A percentile compares a stretch with the other conserved stretches of the same genome.
Conservation (phyloP, 768 basidiomycete genomes). For the Amylocystis lapponica region DNA sequence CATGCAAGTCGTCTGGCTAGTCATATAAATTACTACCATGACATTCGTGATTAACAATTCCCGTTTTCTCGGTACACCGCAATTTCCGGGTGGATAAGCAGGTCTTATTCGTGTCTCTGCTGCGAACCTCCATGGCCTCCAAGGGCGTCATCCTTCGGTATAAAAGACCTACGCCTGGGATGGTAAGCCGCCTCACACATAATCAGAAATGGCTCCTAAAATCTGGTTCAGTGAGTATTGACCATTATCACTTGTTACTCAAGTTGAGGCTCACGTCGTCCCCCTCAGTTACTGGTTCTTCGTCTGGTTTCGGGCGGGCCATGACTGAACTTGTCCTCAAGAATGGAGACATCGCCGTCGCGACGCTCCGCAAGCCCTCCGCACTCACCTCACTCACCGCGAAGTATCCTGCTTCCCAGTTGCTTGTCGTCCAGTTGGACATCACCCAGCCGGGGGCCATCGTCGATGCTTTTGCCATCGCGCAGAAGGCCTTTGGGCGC, state of each 20-base stretch:
- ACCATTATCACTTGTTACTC: background rate
- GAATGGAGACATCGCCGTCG: constrained; percentile 36
- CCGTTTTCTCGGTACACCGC: no score
- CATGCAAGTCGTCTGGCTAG: no score
- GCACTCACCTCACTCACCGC: constrained; percentile 24
- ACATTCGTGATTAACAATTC: no score
- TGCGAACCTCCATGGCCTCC: no score
- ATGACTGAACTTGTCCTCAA: constrained; percentile 29
- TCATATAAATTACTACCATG: no score
- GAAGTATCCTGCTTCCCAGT: constrained; percentile 24
- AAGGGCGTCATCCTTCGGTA: no score
- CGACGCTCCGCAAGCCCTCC: constrained; percentile 36
- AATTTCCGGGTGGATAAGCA: no score
- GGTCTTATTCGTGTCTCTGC: no score
- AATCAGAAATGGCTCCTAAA: no score
- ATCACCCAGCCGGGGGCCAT: constrained; percentile 30
- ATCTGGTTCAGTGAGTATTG: constrained; percentile 12
- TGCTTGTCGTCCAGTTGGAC: constrained; percentile 36
- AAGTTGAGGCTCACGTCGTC: background rate
- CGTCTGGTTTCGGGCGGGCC: constrained; percentile 32
- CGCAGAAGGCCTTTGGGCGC: constrained; percentile 32
- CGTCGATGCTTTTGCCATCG: constrained; percentile 27
- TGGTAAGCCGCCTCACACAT: no score
- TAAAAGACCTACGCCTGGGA: background rate
- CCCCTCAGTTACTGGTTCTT: constrained; percentile 35